Conservation (phyloP, 2,329 filamentous ascomycete species). For the Trichophaea hybrida region DNA sequence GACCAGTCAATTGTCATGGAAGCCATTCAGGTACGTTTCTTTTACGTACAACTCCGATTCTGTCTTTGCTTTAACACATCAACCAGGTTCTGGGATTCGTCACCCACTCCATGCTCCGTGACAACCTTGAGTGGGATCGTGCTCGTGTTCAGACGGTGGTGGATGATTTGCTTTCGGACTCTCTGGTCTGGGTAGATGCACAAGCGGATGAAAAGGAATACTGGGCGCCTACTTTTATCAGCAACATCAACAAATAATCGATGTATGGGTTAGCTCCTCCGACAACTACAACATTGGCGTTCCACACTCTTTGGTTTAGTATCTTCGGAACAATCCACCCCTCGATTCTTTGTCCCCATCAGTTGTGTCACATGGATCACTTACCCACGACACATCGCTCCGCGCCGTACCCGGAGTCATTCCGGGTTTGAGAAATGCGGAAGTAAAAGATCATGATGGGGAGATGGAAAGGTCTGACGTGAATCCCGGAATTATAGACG, state of each 20-base stretch:
- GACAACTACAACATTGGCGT: too few species aligned
- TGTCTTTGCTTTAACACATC: conserved; percentile 33
- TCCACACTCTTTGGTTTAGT: background rate
- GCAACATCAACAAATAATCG: background rate
- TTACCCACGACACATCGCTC: too few species aligned
- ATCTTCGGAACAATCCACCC: too few species aligned
- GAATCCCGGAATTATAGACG: too few species aligned
- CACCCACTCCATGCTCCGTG: conserved; percentile 71
- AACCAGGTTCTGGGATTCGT: conserved; percentile 73
- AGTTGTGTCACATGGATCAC: too few species aligned
- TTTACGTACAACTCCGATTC: background rate
- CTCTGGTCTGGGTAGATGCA: conserved; percentile 85
- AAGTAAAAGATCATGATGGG: too few species aligned
- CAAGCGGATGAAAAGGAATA: conserved; percentile 82
- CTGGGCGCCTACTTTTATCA: conserved; percentile 70
- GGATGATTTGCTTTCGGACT: conserved; percentile 75
- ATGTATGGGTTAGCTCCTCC: background rate
- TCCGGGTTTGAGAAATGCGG: too few species aligned
- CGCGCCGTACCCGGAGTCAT: too few species aligned
- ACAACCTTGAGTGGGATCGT: conserved; percentile 73
- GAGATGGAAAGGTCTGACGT: too few species aligned
- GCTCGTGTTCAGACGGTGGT: conserved; percentile 78
- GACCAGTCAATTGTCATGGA: conserved; percentile 89
- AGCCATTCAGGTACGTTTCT: conserved; percentile 35
- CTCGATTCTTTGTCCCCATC: too few species aligned